Evolutionary conservation across 2,329 filamentous ascomycete species (phyloP).

Genomic region (Plectosphaerella cucumerina): DNA sequence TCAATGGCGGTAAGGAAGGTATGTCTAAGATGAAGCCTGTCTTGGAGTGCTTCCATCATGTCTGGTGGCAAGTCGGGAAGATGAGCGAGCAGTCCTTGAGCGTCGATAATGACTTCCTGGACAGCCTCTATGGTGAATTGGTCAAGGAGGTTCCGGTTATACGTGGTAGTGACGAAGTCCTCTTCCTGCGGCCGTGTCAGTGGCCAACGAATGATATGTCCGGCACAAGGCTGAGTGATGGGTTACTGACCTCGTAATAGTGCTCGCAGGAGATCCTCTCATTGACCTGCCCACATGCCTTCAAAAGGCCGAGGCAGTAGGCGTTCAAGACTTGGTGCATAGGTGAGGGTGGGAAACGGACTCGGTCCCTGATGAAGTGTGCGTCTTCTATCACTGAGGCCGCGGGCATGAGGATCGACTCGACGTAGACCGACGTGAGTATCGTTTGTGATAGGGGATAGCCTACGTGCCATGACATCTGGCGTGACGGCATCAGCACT

Average conservation of each 20-base stretch:
- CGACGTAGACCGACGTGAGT: slow-evolving; percentile 88
- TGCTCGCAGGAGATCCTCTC: slow-evolving; percentile 75
- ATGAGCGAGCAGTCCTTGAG: slow-evolving; percentile 45
- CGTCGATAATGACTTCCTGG: slow-evolving; percentile 47
- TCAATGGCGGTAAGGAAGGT: slow-evolving; percentile 55
- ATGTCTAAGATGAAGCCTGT: slow-evolving; percentile 63
- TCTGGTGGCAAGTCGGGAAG: slow-evolving; percentile 33
- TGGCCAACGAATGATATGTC: not conserved
- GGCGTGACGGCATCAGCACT: slow-evolving; percentile 8
- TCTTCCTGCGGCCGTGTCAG: slow-evolving; percentile 64
- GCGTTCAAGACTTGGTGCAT: slow-evolving; percentile 68
- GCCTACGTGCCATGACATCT: slow-evolving; percentile 98
- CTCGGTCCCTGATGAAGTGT: slow-evolving; percentile 47
- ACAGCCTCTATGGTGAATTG: slow-evolving; percentile 56
- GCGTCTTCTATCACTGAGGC: slow-evolving; percentile 62
- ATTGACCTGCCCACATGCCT: slow-evolving; percentile 77
- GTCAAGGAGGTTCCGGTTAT: slow-evolving; percentile 72
- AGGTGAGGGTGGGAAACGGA: slow-evolving; percentile 23
- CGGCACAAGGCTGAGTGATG: not conserved
- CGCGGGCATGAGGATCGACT: slow-evolving; percentile 70
- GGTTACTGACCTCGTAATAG: slow-evolving; percentile 71
- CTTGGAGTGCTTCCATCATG: slow-evolving; percentile 52
- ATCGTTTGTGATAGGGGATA: slow-evolving; percentile 92
- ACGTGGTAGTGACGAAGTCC: slow-evolving; percentile 92
- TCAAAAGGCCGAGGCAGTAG: slow-evolving; percentile 82